Conservation (phyloP, 495 filamentous ascomycete species). For the Neurospora africana region DNA sequence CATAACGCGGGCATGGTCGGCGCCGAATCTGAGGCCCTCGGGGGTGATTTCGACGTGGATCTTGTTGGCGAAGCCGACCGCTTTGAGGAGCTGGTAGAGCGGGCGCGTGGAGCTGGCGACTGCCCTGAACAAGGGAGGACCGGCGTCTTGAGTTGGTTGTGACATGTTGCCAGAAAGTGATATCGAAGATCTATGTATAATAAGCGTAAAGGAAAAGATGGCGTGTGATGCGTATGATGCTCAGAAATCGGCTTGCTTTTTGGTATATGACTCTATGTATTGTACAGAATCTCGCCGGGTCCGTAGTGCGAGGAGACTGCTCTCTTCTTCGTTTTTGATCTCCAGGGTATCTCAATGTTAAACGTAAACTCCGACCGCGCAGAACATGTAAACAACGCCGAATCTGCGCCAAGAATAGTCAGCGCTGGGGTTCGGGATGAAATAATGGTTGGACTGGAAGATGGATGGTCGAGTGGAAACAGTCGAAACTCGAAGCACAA, state of each 20-base stretch:
- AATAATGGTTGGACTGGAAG: not conserved
- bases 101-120: conserved; percentile 80
- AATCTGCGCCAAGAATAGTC: conserved; percentile 44
- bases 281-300: conserved; percentile 27
- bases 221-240: conserved; percentile 1
- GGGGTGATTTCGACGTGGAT: conserved; percentile 73
- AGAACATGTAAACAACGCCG: conserved; percentile 95
- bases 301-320: not conserved
- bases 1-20: conserved; percentile 74
- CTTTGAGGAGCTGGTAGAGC: conserved; percentile 80
- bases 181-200: not conserved
- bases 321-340: conserved; percentile 10
- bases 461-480: not conserved
- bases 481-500: not conserved
- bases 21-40: conserved; percentile 76
- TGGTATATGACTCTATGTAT: conserved; percentile 22
- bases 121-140: conserved; percentile 59
- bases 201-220: not conserved
- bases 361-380: conserved; percentile 97
- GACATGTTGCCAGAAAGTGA: not conserved
- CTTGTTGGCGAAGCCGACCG: conserved; percentile 70
- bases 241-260: conserved; percentile 5
- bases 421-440: not conserved
- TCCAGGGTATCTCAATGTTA: conserved; percentile 39
- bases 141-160: not conserved